Percentiles rank a stretch among this genome's conserved stretches.
phyloP scores from a whole-genome alignment of 1,139 yeast genomes.

The Magnusiomyces suaveolens region DNA sequence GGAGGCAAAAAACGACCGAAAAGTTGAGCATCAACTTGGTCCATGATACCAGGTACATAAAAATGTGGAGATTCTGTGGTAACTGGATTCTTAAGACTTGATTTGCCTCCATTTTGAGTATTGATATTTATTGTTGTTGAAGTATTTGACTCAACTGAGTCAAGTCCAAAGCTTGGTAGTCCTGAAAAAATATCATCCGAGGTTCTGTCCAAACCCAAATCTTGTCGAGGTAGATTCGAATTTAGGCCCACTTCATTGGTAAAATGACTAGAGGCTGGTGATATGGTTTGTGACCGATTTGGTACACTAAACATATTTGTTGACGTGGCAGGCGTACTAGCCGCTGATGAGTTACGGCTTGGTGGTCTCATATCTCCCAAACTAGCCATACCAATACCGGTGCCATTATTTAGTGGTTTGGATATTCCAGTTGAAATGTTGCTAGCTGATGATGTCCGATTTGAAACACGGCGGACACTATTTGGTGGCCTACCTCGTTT shows the following conservation, averaged over 20 bases:
- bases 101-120: background rate
- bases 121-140: background rate
- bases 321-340: background rate
- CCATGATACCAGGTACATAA: conserved; percentile 74
- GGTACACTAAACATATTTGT: background rate
- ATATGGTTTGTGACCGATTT: background rate
- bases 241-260: background rate
- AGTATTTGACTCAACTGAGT: too few species aligned
- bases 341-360: background rate
- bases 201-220: background rate
- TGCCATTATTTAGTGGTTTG: background rate
- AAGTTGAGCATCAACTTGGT: conserved; percentile 69
- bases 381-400: background rate
- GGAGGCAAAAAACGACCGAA: conserved; percentile 81
- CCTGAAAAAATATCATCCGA: background rate
- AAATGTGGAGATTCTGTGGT: conserved; percentile 10
- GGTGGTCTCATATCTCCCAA: background rate
- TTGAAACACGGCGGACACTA: conserved; percentile 1
- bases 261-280: background rate
- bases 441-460: background rate
- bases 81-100: background rate
- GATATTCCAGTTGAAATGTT: background rate
- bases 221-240: background rate
- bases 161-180: background rate
- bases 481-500: conserved; percentile 5